phyloP scores from a whole-genome alignment of 2,329 filamentous ascomycete species.

The Paracoccidioides brasiliensis region DNA sequence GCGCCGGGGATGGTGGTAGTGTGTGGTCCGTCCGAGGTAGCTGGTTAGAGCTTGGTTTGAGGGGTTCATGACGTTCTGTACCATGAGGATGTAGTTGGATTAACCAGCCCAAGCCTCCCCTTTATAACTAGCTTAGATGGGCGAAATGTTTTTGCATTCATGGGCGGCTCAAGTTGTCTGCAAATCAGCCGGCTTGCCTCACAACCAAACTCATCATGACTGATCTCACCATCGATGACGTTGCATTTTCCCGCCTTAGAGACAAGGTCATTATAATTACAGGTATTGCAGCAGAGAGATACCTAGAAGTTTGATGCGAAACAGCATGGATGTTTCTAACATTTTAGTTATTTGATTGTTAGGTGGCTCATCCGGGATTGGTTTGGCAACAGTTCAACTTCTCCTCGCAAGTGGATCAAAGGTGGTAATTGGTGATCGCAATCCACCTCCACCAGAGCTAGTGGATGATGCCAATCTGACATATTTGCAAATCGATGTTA shows the following conservation, averaged over 20 bases:
- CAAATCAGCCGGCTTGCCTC: too few species aligned
- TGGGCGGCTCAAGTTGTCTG: too few species aligned
- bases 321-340: background rate
- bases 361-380: slow-evolving; percentile 50
- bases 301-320: background rate
- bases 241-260: slow-evolving; percentile 31
- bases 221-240: slow-evolving; percentile 31
- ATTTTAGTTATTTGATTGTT: background rate
- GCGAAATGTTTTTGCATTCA: too few species aligned
- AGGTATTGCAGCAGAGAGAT: slow-evolving; percentile 21
- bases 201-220: background rate
- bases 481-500: slow-evolving; percentile 38
- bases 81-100: too few species aligned
- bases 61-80: too few species aligned
- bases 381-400: slow-evolving; percentile 41
- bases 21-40: too few species aligned
- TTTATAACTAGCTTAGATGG: too few species aligned
- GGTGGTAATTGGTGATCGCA: slow-evolving; percentile 44
- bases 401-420: slow-evolving; percentile 41
- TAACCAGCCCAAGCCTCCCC: too few species aligned
- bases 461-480: slow-evolving; percentile 7
- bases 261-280: slow-evolving; percentile 43
- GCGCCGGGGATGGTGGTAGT: too few species aligned
- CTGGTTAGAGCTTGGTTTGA: too few species aligned
- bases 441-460: slow-evolving; percentile 27